Percentiles rank a stretch among this genome's conserved stretches.
phyloP scores from a whole-genome alignment of 2,329 filamentous ascomycete species.

The Botrytis galanthina region DNA sequence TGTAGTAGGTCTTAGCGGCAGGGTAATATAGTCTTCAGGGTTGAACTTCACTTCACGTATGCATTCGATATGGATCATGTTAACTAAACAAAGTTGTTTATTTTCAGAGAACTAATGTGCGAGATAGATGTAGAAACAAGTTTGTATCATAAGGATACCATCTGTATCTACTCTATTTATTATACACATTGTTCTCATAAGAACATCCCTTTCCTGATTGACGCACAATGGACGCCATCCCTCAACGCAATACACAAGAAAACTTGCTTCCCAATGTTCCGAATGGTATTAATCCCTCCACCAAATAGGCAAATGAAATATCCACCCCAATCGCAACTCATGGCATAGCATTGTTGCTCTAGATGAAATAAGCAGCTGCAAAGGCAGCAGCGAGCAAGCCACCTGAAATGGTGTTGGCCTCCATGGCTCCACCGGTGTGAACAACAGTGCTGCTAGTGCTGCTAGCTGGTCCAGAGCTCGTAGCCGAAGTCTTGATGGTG shows the following conservation, averaged over 20 bases:
- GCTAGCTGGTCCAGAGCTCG: not conserved
- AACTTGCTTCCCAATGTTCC: not conserved
- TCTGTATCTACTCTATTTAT: not conserved
- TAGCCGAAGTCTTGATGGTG: not conserved
- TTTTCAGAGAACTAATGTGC: not conserved
- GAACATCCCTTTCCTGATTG: not conserved
- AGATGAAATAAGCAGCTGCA: not conserved
- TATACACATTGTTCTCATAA: not conserved
- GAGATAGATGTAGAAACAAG: not conserved
- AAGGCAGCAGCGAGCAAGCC: not conserved
- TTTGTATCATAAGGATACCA: not conserved
- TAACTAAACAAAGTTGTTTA: not conserved
- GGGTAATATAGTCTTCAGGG: not conserved
- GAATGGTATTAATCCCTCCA: not conserved
- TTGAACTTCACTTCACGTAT: not conserved
- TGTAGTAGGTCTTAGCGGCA: not conserved
- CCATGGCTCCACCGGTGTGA: not conserved
- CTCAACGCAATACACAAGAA: not conserved
- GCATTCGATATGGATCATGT: not conserved
- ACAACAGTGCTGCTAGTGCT: not conserved
- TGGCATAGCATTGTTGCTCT: not conserved
- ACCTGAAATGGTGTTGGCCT: not conserved
- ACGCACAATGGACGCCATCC: not conserved
- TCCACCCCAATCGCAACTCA: not conserved
- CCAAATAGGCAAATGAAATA: not conserved